phyloP scores from a whole-genome alignment of 345 rosid species.

The Eucalyptus lansdowneana region DNA sequence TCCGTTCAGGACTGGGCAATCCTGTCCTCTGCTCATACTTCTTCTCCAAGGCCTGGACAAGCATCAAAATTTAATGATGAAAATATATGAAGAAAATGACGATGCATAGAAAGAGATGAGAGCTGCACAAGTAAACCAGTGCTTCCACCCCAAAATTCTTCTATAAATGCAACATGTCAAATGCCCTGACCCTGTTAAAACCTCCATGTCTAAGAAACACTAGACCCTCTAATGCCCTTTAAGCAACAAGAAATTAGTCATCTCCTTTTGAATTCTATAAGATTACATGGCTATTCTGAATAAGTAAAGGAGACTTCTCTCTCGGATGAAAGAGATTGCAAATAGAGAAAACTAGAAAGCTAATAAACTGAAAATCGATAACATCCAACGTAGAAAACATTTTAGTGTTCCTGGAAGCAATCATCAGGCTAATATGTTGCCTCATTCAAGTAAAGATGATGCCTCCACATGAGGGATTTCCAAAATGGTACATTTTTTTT shows the following conservation, averaged over 20 bases:
- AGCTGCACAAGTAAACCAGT: background rate
- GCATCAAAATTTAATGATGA: background rate
- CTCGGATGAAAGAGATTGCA: background rate
- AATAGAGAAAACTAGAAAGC: background rate
- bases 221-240: background rate
- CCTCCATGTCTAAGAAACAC: background rate
- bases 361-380: background rate
- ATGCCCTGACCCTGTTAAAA: background rate
- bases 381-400: background rate
- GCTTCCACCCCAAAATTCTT: background rate
- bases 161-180: background rate
- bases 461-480: background rate
- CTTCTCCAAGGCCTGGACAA: constrained; percentile 63
- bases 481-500: background rate
- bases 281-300: background rate
- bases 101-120: background rate
- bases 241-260: background rate
- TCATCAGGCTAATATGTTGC: background rate
- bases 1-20: constrained; percentile 63
- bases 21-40: constrained; percentile 75
- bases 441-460: background rate
- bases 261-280: background rate
- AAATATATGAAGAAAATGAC: background rate
- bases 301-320: background rate
- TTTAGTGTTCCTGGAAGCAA: background rate